Evolutionary conservation across 1,284 basidiomycete genomes (phyloP).

Genomic region (Irpex sp.): DNA sequence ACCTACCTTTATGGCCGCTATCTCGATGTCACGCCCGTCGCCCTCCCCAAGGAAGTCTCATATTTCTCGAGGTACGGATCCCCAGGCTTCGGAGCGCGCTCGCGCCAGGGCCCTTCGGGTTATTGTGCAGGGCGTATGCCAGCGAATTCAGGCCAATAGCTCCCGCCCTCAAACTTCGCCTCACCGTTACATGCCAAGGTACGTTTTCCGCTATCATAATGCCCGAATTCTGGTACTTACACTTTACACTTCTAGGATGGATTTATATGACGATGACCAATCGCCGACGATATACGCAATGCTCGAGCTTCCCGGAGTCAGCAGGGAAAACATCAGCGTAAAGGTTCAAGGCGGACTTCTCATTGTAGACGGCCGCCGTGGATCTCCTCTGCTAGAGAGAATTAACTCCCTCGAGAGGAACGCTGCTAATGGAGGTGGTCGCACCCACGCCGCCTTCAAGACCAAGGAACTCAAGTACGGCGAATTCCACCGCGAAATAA

Average conservation of each 20-base stretch:
- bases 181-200: conserved; percentile 8
- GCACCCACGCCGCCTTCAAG: conserved; percentile 18
- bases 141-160: not conserved
- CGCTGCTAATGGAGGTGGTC: not conserved
- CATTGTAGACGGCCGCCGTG: conserved; percentile 45
- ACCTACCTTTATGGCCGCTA: not conserved
- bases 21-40: not conserved
- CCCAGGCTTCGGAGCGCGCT: not conserved
- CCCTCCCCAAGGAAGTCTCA: not conserved
- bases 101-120: not conserved
- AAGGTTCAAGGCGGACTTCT: conserved; percentile 41
- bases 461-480: conserved; percentile 53
- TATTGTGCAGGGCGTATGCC: not conserved
- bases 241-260: conserved; percentile 39
- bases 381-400: conserved; percentile 18
- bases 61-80: not conserved
- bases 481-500: conserved; percentile 41
- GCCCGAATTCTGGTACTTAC: not conserved
- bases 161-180: not conserved
- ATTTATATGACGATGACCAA: conserved; percentile 46
- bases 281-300: conserved; percentile 39
- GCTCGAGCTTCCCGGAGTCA: conserved; percentile 56
- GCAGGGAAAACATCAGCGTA: conserved; percentile 40
- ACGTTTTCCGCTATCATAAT: not conserved
- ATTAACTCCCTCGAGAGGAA: conserved; percentile 5